phyloP scores from a whole-genome alignment of 352 stramenopile genomes.

The Phytophthora pinifolia region DNA sequence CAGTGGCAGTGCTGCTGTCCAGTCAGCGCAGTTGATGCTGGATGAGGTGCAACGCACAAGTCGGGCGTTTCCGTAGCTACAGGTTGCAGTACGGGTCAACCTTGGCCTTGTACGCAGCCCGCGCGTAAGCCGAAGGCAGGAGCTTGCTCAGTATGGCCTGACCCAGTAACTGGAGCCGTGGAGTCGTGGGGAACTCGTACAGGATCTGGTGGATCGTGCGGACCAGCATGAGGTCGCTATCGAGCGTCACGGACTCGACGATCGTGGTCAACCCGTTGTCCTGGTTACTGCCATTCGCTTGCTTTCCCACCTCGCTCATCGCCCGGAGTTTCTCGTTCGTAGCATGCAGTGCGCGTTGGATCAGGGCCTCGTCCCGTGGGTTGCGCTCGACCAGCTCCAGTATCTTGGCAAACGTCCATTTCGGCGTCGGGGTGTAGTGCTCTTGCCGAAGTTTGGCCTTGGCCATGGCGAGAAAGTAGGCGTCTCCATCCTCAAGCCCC shows the following conservation, averaged over 20 bases:
- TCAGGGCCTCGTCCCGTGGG: constrained; percentile 57
- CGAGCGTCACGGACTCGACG: constrained; percentile 50
- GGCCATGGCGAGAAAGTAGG: constrained; percentile 57
- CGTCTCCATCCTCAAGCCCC: constrained; percentile 49
- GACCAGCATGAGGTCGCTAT: constrained; percentile 55
- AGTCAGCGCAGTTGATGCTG: constrained; percentile 24
- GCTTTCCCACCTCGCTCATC: constrained; percentile 29
- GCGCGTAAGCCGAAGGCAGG: constrained; percentile 63
- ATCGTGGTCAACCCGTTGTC: constrained; percentile 20
- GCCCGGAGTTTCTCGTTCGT: constrained; percentile 57
- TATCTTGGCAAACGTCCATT: constrained; percentile 55
- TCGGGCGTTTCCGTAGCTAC: constrained; percentile 22
- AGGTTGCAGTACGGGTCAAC: constrained; percentile 78
- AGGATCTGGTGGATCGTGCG: constrained; percentile 59
- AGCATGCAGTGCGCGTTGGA: constrained; percentile 56
- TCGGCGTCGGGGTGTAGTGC: constrained; percentile 50
- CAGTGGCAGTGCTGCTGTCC: constrained; percentile 19
- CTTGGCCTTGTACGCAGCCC: constrained; percentile 68
- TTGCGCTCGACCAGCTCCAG: constrained; percentile 58
- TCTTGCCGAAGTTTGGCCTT: constrained; percentile 51
- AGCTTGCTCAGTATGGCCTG: constrained; percentile 53
- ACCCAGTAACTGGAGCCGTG: constrained; percentile 62
- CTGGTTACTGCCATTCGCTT: constrained; percentile 10
- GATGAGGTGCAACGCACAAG: constrained; percentile 30
- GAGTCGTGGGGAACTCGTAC: constrained; percentile 62